phyloP scores from a whole-genome alignment of 2,329 filamentous ascomycete species.

The Aspergillus texensis region DNA sequence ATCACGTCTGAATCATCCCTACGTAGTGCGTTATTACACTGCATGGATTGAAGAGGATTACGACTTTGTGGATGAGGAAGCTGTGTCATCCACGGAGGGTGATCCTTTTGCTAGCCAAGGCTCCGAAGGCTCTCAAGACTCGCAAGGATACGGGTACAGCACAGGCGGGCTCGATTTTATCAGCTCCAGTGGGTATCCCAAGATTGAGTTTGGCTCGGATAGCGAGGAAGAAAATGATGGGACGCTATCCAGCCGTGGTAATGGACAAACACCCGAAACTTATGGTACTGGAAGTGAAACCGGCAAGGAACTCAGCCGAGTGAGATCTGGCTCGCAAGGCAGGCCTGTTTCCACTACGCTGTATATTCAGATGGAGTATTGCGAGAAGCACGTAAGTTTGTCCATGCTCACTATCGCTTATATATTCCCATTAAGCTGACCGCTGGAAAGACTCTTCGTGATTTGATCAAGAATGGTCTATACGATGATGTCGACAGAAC shows the following conservation, averaged over 20 bases:
- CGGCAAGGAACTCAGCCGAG: constrained; percentile 41
- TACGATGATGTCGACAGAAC: constrained; percentile 74
- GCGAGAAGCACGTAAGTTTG: constrained; percentile 74
- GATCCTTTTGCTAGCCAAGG: constrained; percentile 46
- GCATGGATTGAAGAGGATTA: constrained; percentile 83
- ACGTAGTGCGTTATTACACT: constrained; percentile 86
- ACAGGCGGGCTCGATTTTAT: constrained; percentile 89
- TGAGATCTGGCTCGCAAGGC: constrained; percentile 51
- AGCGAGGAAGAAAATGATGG: constrained; percentile 50
- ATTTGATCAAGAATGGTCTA: constrained; percentile 78
- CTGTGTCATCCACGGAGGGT: constrained; percentile 55
- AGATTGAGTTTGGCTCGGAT: constrained; percentile 72
- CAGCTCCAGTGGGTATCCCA: constrained; percentile 77
- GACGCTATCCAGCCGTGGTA: constrained; percentile 38
- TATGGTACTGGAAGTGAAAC: constrained; percentile 28
- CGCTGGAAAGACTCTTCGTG: constrained; percentile 69
- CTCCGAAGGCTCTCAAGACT: constrained; percentile 15
- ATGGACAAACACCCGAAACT: constrained; percentile 25
- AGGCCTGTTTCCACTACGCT: constrained; percentile 71
- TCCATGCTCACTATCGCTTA: not conserved
- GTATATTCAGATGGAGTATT: constrained; percentile 99
- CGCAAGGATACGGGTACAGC: constrained; percentile 62
- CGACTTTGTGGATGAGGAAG: constrained; percentile 43
- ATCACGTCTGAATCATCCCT: constrained; percentile 89
- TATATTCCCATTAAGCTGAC: constrained; percentile 8